Conservation (phyloP, 768 basidiomycete genomes). For the Termitomyces sp. region DNA sequence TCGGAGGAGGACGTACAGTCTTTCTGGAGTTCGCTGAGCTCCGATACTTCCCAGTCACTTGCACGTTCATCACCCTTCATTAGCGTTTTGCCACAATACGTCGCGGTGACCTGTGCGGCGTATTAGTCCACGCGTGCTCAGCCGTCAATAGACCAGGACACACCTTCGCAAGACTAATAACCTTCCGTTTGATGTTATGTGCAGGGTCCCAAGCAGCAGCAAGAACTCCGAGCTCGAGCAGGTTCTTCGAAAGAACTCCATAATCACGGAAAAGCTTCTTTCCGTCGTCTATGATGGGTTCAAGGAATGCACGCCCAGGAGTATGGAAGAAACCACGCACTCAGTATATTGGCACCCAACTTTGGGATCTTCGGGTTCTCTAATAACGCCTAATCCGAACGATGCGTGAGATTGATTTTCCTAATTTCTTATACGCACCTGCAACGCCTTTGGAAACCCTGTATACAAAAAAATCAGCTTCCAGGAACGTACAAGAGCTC, state of each 20-base stretch:
- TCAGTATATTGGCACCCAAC: slow-evolving; percentile 30
- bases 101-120: slow-evolving; percentile 24
- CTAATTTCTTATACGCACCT: slow-evolving; percentile 11
- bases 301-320: background rate
- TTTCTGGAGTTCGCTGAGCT: slow-evolving; percentile 19
- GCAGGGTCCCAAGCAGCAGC: slow-evolving; percentile 27
- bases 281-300: slow-evolving; percentile 27
- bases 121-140: background rate
- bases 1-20: slow-evolving; percentile 24
- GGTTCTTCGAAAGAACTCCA: slow-evolving; percentile 29
- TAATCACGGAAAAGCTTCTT: slow-evolving; percentile 36
- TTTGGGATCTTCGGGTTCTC: slow-evolving; percentile 27
- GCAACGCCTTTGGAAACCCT: slow-evolving; percentile 29
- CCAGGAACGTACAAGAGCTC: background rate
- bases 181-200: slow-evolving; percentile 19
- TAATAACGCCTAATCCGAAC: slow-evolving; percentile 21
- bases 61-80: slow-evolving; percentile 26
- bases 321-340: slow-evolving; percentile 13
- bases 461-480: background rate
- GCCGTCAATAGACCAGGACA: background rate
- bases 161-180: slow-evolving; percentile 31
- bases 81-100: slow-evolving; percentile 27
- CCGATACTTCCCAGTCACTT: slow-evolving; percentile 31
- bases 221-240: slow-evolving; percentile 32
- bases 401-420: background rate